phyloP scores from a whole-genome alignment of 257 asterid species.

The Thymus mandschuricus region DNA sequence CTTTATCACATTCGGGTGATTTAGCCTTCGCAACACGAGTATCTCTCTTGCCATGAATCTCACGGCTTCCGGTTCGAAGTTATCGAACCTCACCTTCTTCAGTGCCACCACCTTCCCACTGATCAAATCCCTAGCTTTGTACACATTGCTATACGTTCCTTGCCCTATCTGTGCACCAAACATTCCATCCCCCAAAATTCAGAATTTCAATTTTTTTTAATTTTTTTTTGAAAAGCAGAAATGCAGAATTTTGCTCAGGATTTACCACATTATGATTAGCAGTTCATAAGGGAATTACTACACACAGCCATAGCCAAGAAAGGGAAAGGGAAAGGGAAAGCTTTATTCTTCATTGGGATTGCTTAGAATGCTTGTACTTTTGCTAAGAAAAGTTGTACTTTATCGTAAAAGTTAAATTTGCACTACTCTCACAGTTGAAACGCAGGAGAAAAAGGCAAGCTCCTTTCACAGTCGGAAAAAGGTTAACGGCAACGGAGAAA shows the following conservation, averaged over 20 bases:
- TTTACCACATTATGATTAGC: background rate
- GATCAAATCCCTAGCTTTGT: conserved; percentile 83
- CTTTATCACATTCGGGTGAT: conserved; percentile 92
- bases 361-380: conserved; percentile 16
- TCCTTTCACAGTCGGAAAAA: background rate
- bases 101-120: conserved; percentile 90
- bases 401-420: conserved; percentile 2
- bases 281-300: background rate
- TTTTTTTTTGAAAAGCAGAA: too few species aligned
- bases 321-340: background rate
- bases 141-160: conserved; percentile 93
- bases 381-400: conserved; percentile 9
- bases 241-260: background rate
- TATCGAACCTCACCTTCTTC: conserved; percentile 89
- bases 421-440: background rate
- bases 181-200: conserved; percentile 1
- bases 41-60: conserved; percentile 91
- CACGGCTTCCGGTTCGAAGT: conserved; percentile 72
- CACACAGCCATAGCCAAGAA: background rate
- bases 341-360: background rate
- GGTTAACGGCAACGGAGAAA: conserved; percentile 19
- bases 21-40: conserved; percentile 60
- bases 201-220: background rate
- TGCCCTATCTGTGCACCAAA: conserved; percentile 75
- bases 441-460: conserved; percentile 6